Base-by-base conservation (phyloP, 2,329 filamentous ascomycete species). In the Emydomyces testavorans region DNA sequence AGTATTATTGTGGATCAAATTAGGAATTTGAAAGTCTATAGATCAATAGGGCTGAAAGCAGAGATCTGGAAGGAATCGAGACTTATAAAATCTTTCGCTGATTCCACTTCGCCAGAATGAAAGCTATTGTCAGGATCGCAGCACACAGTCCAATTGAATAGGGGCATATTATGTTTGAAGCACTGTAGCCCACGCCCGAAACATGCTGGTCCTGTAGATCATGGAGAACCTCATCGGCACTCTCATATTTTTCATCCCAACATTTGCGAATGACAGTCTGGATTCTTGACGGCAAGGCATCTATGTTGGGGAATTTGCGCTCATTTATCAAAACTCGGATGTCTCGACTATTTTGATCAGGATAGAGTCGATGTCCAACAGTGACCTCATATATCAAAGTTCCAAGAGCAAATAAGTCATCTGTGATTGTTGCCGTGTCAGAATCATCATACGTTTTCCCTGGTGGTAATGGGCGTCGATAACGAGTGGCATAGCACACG, bases 381-480 rank as follows among this genome's bases (percentile, higher is more conserved):
- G 10, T 24, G n/a, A 50, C 34, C 35, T 50, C 48, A 40, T 45
- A 50, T 10, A 50, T 29, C 10, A 50, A 15, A 11, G 40, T 45
- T 15, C 48, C 48, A 21, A 45, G 13, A 7, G 48, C 41, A 31
- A 50, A 50, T 3, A 50, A 6, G 8, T 50, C 48, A 26, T 50
- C 48, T 4, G 3, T 35, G 5, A 15, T 21, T 23, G 40, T 46
- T 35, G 32, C n/a, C 7, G 13, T n/a, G 2, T n/a, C 5, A 23
- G 34, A 21, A 6, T 32, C 10, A 24, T 41, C 28, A 6, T 24
- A n/a, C n/a, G n/a, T n/a, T n/a, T n/a, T n/a, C n/a, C n/a, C 6
- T 13, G 7, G 5, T 6, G 28, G 28, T 15, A 34, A 18, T 29
- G 49, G 43, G 4, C 41, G 35, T 10, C 16, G 28, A 41, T 50